Evolutionary conservation across 495 filamentous ascomycete genomes (phyloP), one percentile per base, ranked within the genome.

Genomic region (Oidiodendron maius): DNA sequence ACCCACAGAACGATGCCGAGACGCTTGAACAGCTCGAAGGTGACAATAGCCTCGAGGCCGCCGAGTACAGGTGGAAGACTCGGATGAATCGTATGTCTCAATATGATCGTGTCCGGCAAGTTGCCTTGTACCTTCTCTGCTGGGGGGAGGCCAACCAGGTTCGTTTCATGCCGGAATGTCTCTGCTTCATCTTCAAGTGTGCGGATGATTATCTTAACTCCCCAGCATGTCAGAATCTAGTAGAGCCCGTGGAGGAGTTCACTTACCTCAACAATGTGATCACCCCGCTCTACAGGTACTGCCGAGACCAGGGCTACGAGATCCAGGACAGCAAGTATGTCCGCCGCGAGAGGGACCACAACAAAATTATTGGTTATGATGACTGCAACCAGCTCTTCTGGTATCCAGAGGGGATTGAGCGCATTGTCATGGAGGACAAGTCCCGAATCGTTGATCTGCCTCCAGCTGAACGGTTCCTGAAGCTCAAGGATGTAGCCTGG

Each of bases 351-450:
- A 74, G 80, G 46, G 93, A 99, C 50, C 93, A 99, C 69, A 80
- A 89, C 56, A 68, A 86, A 28, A 86, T 99, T 61, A 93, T 99
- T 42, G 93, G 93, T 40, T 99, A 99, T 52, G 93, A 99, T 68
- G 93, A 99, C 62, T 91, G 91, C 73, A 99, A 99, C 61, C 93
- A 99, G 71, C 84, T 99, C n/a, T 99, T 99, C 74, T 99, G 93
- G 93, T 99, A 99, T 65, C 93, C 93, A 1, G 91, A 99, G 65
- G 93, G 93, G 53, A 95, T 99, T 51, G 93, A 99, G 66, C 81
- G 91, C 6, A 93, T 99, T 54, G 74, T 86, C 11, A 80, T 97
- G 52, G 79, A 89, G 50, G 94, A 99, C 66, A 97, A 99, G 77
- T 87, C 89, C 53, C 84, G 91, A 35, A 70, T 99, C 21, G 89